Base-by-base conservation (phyloP, 2,329 filamentous ascomycete species). In the Fusarium austroafricanum region DNA sequence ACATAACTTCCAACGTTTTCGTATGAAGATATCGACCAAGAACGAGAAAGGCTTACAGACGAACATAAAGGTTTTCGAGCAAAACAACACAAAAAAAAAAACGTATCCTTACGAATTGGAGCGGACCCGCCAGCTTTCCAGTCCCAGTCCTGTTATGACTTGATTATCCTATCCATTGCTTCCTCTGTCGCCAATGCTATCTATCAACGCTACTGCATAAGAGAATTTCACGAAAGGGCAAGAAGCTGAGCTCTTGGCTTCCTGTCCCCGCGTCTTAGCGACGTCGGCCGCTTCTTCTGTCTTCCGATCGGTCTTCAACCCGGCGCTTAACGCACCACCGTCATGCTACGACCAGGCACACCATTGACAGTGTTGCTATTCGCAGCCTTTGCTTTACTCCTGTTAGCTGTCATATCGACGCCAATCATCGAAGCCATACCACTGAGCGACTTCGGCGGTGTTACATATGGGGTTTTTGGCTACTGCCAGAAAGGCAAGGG, bases 381-480 rank as follows among this genome's bases (percentile, higher is more conserved):
- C 67, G 85, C 87, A 75, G 94, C 95, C 70, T 97, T 99, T 79
- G 91, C 85, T 67, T 84, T 98, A 65, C 86, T 98, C 52, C 84
- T 98, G 45, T 84, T 99, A 38, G 92, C 94, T 45, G 92, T 94
- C 38, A 82, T 99, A n/a, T 97, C 95, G 2, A 94, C 93, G 0
- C 96, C 96, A 18, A 89, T 99, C 71, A 91, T 98, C 76, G 89
- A 91, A 75, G 86, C 85, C 26, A 96, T 99, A 45, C 93, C 94
- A 11, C 84, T 99, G 40, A 94, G 92, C 37, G 89, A 88, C 52
- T 95, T 90, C 76, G 82, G 90, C 40, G 89, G 90, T 73, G 88
- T 92, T 71, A 90, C 89, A 71, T 97, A 96, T 83, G 96, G 96
- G 47, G 94, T 98, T 47, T 95, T 98, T 82, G 96, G 96, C 26